Base-by-base conservation (phyloP, 78 protist genomes). In the Dictyostelium purpureum region DNA sequence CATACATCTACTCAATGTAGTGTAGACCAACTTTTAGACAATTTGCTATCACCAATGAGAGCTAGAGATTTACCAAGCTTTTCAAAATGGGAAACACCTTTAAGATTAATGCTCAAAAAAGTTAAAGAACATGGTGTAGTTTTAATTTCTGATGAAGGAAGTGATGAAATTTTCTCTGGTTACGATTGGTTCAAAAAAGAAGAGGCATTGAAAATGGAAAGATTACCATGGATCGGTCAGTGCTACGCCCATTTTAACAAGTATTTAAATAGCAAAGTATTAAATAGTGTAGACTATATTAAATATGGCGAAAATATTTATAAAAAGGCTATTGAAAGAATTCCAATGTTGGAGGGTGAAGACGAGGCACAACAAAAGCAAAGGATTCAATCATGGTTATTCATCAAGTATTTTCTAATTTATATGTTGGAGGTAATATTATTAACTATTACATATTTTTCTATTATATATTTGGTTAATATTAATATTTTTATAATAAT, bases 111-210 rank as follows among this genome's bases (percentile, higher is more conserved):
- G 73, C 10, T 96, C 28, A 51, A 94, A 10, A 74, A 77, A 42
- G 96, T 96, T 78, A 97, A 96, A 66, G 96, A 95, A 18, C 47
- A 74, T 61, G 97, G 98, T 35, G 96, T 92, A 12, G 94, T 95
- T 65, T 85, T 95, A 96, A 97, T 97, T 35, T 79, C 95, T 3
- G 98, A 98, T 28, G 98, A 97, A 61, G 98, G 98, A 0, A 52
- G 95, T 33, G 97, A 96, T 78, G 97, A 96, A 73, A 40, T 95
- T n/a, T 70, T 93, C 11, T 96, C 96, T 0, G 95, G 81, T 14
- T 77, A 70, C 71, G 71, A 63, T 28, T 63, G 71, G 71, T 63
- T 63, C 19, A 33, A 31, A 31, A 28, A 33, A 33, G 2, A 28
- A 18, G 5, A 6, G 2, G 0, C 42, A 12, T 33, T 33, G 18